Evolutionary conservation across 179 eudicot species (phyloP), one percentile per base, ranked within the genome.

Genomic region (Spinacia oleracea): DNA sequence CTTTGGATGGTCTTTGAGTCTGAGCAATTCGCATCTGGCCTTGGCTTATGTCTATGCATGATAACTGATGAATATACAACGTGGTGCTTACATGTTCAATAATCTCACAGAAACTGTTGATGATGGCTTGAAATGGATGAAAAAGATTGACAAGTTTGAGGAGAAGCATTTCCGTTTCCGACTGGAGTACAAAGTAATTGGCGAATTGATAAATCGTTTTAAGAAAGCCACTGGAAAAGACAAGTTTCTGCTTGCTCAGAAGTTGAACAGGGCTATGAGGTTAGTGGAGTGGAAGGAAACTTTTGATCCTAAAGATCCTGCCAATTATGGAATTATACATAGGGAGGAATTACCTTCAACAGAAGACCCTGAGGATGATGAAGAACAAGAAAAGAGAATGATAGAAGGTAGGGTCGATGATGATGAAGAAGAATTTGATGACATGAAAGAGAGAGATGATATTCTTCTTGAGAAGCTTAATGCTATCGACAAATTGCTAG

Each of bases 371-470:
- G 90, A 86, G 9, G 75, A 85, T 32, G 85, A 75, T 59, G 97
- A 80, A 9, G 66, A 89, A 43, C 81, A 62, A 69, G 87, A 91
- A 45, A 81, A 82, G 72, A 81, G 75, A 59, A 72, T 70, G 76
- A 73, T 81, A 21, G 83, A 79, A 78, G 88, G 86, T 15, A 84
- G 31, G 18, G 42, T 43, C 16, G 91, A 90, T 68, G 85, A 85
- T 0, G 85, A 85, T 9, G 90, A 86, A 2, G 88, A 86, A 81
- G 85, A 83, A 20, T 90, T 90, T 83, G 91, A 93, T 83, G 96
- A 94, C 82, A 85, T 93, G 94, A 93, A 92, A 80, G 95, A 92
- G 92, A 92, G 85, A 84, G 99, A 96, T 78, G 88, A 87, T 84
- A 83, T 88, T 74, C 84, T 96, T 76, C 75, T 93, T 72, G 90